phyloP scores from a whole-genome alignment of 2,329 filamentous ascomycete species.

The Aspergillus sp. region DNA sequence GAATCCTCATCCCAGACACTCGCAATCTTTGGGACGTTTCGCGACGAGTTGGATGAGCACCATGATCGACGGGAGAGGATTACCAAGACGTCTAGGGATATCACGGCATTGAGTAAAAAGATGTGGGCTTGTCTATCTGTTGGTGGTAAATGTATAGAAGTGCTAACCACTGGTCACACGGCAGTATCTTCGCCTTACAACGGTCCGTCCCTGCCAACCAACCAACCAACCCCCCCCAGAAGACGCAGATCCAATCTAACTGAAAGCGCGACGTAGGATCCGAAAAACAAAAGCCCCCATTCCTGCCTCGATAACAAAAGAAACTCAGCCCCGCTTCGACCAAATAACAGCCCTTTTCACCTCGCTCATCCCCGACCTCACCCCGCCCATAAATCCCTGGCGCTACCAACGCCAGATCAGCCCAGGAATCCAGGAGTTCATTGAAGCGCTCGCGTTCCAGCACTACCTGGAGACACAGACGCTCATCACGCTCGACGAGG shows the following conservation, averaged over 20 bases:
- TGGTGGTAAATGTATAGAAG: background rate
- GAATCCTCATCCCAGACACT: conserved; percentile 38
- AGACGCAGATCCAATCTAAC: conserved; percentile 16
- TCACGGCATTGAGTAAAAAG: conserved; percentile 93
- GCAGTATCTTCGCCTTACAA: conserved; percentile 75
- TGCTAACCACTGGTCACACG: conserved; percentile 1
- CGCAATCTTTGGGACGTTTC: conserved; percentile 76
- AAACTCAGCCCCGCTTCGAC: conserved; percentile 59
- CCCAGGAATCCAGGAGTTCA: conserved; percentile 79
- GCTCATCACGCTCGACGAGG: conserved; percentile 61
- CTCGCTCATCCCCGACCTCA: conserved; percentile 62
- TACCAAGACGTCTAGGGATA: conserved; percentile 83
- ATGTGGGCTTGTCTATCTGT: conserved; percentile 52
- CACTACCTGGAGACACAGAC: conserved; percentile 75
- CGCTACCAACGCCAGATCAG: conserved; percentile 74
- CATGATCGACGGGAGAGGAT: conserved; percentile 85
- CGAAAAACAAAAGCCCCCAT: conserved; percentile 39
- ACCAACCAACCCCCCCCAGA: background rate
- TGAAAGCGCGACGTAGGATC: too few relatives aligned
- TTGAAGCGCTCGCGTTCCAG: conserved; percentile 82
- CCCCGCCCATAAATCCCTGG: conserved; percentile 63
- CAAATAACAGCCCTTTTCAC: conserved; percentile 64
- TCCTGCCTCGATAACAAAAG: conserved; percentile 60
- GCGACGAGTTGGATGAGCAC: conserved; percentile 83
- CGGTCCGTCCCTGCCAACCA: conserved; percentile 43